Evolutionary conservation across 2,329 filamentous ascomycete genomes (phyloP), one percentile per base, ranked within the genome.

Genomic region (Dothiorella sarmentorum): DNA sequence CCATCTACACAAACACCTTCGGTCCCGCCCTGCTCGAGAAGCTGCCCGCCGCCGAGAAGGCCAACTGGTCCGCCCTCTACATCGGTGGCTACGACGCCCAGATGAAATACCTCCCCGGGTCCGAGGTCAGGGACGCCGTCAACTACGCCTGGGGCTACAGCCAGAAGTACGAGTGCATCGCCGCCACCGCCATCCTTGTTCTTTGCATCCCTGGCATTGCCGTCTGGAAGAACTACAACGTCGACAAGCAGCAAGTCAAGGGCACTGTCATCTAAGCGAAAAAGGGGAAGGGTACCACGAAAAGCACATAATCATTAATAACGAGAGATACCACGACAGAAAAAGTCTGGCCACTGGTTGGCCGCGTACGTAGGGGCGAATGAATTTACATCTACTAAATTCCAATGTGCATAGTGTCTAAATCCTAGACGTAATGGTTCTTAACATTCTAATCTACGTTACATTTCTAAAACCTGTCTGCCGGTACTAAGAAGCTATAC

Each of bases 1-100:
- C 85, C 9, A 83, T 89, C 61, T 89, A 85, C 85, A 83, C 81
- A 0, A 78, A 80, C 61, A 78, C 81, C 1, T 82, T 89, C 64
- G 80, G 79, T 4, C 70, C 74, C 17, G 78, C 78, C 10, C 75
- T 87, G 13, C 64, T 60, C 38, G 62, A 62, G n/a, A 63, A 63
- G 13, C 74, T 86, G 0, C 83, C 84, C 10, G 61, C 76, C 7
- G 69, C 70, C 0, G 68, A 65, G 29, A 75, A 78, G 66, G 65
- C 68, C 43, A 77, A 71, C 9, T 59, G 62, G n/a, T 58, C 61
- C 18, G 59, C 58, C 1, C 75, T 87, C 43, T 83, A 83, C 55
- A 26, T 45, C 61, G 77, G 79, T 27, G 76, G 78, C 62, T 65
- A 87, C 22, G 73, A 72, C 0, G 75, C 74, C 2, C 86, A 88